These are phyloP conservation scores for Colletotrichum lindemuthianum DNA, from an alignment of 2,329 filamentous ascomycete genomes.

Conservation along the genomic window DNA sequence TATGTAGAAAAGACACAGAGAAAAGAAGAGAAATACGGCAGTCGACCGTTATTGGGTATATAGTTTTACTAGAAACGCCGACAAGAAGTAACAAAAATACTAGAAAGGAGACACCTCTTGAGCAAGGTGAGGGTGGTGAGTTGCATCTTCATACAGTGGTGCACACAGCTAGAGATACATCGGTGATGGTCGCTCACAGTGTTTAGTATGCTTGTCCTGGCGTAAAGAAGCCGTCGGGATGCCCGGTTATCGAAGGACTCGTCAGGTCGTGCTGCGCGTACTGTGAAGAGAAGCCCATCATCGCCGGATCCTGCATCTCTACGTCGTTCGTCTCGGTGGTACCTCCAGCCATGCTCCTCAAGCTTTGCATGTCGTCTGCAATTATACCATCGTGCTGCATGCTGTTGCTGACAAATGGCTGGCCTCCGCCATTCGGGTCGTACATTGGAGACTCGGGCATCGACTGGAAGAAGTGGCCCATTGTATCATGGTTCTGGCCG, in stretches of 20 bases:
- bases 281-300: slow-evolving; percentile 41
- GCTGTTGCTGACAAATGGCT: slow-evolving; percentile 21
- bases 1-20: background rate
- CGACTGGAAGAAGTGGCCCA: slow-evolving; percentile 35
- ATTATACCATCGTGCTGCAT: slow-evolving; percentile 45
- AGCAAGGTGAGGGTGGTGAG: slow-evolving; percentile 19
- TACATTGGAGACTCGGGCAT: slow-evolving; percentile 35
- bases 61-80: slow-evolving; percentile 26
- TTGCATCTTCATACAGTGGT: slow-evolving; percentile 10
- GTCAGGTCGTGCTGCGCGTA: slow-evolving; percentile 29
- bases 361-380: slow-evolving; percentile 48
- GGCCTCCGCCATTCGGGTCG: slow-evolving; percentile 24
- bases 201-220: slow-evolving; percentile 30
- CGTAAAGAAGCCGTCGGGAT: slow-evolving; percentile 23
- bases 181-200: background rate
- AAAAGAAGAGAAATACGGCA: slow-evolving; percentile 14
- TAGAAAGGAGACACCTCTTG: slow-evolving; percentile 16
- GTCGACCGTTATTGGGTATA: slow-evolving; percentile 32
- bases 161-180: background rate
- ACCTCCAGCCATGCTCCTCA: slow-evolving; percentile 46
- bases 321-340: slow-evolving; percentile 45
- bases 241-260: slow-evolving; percentile 24
- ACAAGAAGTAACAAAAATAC: background rate
- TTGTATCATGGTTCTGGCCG: slow-evolving; percentile 23
- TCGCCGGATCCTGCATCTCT: slow-evolving; percentile 48